These are phyloP conservation scores for Penicillium ucsense DNA, from an alignment of 495 filamentous ascomycete species.

Conservation along the genomic window DNA sequence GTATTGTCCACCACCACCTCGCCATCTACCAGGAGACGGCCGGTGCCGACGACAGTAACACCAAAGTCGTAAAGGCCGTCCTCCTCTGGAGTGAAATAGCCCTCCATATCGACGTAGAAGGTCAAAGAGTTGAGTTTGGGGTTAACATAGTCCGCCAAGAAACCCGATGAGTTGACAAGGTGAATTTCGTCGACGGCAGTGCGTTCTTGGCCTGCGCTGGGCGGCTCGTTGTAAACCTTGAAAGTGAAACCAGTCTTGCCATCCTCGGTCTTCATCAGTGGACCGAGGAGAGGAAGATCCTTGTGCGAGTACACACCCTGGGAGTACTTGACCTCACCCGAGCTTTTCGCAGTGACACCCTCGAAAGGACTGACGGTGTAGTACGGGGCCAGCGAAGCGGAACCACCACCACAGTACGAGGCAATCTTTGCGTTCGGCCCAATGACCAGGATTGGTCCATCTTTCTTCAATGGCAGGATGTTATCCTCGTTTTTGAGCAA, in stretches of 20 bases:
- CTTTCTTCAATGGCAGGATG: constrained; percentile 50
- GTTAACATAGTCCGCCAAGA: constrained; percentile 53
- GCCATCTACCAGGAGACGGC: constrained; percentile 55
- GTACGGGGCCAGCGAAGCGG: constrained; percentile 63
- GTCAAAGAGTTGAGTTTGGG: constrained; percentile 30
- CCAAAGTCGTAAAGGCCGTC: constrained; percentile 60
- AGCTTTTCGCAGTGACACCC: constrained; percentile 40
- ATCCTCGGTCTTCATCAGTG: constrained; percentile 29
- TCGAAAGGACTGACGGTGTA: constrained; percentile 58
- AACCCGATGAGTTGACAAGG: constrained; percentile 38
- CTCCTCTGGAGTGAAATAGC: constrained; percentile 42
- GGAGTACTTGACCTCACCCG: constrained; percentile 24
- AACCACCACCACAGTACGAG: constrained; percentile 66
- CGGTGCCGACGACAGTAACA: constrained; percentile 61
- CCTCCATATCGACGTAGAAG: constrained; percentile 51
- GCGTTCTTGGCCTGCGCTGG: constrained; percentile 22
- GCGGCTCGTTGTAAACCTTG: constrained; percentile 45
- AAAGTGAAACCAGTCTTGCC: constrained; percentile 44
- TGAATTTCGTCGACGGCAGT: constrained; percentile 37
- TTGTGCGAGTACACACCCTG: constrained; percentile 51
- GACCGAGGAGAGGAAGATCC: constrained; percentile 43
- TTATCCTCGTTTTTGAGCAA: constrained; percentile 62
- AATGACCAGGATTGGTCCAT: constrained; percentile 58
- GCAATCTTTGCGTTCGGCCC: constrained; percentile 67
- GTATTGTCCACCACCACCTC: constrained; percentile 56